Evolutionary conservation across 805 yeast genomes (phyloP).

Genomic region (Candida chauliodis): DNA sequence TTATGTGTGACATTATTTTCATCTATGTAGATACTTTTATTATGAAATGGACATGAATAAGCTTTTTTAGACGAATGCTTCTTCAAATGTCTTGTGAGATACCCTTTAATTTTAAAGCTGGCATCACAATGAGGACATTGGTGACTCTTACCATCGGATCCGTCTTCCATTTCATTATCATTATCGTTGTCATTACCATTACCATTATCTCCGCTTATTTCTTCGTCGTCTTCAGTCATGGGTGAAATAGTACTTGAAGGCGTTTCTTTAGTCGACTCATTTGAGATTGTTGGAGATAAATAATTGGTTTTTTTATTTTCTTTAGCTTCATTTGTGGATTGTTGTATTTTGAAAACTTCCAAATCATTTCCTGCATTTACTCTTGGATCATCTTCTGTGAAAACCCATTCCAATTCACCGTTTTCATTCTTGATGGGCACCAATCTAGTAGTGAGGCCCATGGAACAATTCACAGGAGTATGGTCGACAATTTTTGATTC

Average conservation of each 20-base stretch:
- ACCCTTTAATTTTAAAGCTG: constrained; percentile 48
- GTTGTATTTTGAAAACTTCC: constrained; percentile 22
- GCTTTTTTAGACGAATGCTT: constrained; percentile 50
- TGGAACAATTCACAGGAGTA: constrained; percentile 39
- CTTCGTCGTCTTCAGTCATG: constrained; percentile 15
- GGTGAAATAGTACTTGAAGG: constrained; percentile 26
- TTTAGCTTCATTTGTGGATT: constrained; percentile 4
- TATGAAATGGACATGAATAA: constrained; percentile 53
- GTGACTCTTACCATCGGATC: constrained; percentile 21
- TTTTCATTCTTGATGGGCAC: constrained; percentile 49
- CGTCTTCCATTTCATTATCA: constrained; percentile 15
- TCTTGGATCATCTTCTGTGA: constrained; percentile 37
- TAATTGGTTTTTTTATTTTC: constrained; percentile 12
- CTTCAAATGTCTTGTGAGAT: constrained; percentile 53
- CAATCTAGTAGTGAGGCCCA: constrained; percentile 45
- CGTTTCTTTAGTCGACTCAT: constrained; percentile 22
- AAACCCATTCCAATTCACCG: constrained; percentile 58
- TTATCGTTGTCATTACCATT: constrained; percentile 13
- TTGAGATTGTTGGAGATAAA: constrained; percentile 14
- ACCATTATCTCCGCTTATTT: constrained; percentile 20
- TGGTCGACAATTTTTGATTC: background rate
- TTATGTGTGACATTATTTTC: constrained; percentile 39
- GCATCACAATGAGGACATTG: constrained; percentile 49
- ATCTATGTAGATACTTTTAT: constrained; percentile 32
- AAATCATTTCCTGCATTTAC: constrained; percentile 21